These are phyloP conservation scores for Kluyveromyces starmeri DNA, from an alignment of 805 yeast genomes.

Conservation along the genomic window DNA sequence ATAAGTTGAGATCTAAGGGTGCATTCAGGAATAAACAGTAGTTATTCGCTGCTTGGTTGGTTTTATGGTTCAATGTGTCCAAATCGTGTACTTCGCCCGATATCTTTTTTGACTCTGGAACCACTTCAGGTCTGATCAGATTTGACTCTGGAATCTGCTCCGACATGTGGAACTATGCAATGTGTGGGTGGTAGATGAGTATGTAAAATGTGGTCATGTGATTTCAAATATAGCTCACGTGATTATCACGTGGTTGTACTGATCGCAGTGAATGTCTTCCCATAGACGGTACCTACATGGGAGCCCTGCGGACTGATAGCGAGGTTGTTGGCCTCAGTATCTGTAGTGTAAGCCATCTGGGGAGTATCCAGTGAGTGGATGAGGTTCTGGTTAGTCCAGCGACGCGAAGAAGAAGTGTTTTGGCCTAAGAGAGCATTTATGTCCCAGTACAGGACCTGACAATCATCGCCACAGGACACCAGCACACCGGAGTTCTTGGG, in stretches of 20 bases:
- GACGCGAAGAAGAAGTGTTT: conserved; percentile 7
- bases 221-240: background rate
- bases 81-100: too few species aligned
- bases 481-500: conserved; percentile 55
- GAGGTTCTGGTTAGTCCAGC: conserved; percentile 12
- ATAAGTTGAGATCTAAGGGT: too few species aligned
- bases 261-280: conserved; percentile 18
- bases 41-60: too few species aligned
- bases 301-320: conserved; percentile 60
- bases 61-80: too few species aligned
- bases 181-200: background rate
- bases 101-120: too few species aligned
- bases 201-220: too few species aligned
- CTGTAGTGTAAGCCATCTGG: conserved; percentile 47
- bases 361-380: conserved; percentile 22
- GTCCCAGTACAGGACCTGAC: conserved; percentile 69
- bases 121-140: too few species aligned
- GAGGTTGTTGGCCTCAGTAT: conserved; percentile 66
- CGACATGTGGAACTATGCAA: background rate
- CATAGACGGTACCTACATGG: conserved; percentile 18
- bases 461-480: conserved; percentile 59
- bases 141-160: too few species aligned
- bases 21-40: too few species aligned
- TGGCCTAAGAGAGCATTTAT: conserved; percentile 28
- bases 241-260: conserved; percentile 1